Evolutionary conservation across 1,139 yeast species (phyloP).

Genomic region (Nakaseomyces kungkrabaensis): DNA sequence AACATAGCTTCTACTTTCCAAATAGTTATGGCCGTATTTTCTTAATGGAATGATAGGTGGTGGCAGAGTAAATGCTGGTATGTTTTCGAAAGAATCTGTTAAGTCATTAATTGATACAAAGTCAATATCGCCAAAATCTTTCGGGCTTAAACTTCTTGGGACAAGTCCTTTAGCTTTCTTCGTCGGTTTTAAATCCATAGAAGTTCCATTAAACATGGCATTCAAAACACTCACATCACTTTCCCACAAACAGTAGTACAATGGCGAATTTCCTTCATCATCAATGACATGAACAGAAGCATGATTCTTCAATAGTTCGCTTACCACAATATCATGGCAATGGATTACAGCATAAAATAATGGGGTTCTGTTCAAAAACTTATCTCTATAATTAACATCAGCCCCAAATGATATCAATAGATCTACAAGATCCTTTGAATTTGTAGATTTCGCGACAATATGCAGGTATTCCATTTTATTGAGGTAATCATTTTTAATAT

Average conservation of each 20-base stretch:
- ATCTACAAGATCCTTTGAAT: constrained; percentile 59
- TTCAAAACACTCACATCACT: constrained; percentile 78
- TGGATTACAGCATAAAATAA: constrained; percentile 83
- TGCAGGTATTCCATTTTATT: constrained; percentile 63
- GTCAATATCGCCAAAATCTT: not conserved
- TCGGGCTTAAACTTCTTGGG: constrained; percentile 9
- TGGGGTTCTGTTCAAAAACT: constrained; percentile 89
- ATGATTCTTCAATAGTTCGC: constrained; percentile 54
- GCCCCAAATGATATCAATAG: constrained; percentile 66
- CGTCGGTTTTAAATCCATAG: constrained; percentile 6
- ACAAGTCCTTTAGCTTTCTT: constrained; percentile 11
- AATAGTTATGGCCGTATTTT: constrained; percentile 88
- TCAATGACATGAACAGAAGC: constrained; percentile 69
- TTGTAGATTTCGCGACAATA: constrained; percentile 70
- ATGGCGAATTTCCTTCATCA: constrained; percentile 72
- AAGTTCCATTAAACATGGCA: constrained; percentile 38
- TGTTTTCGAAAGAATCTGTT: constrained; percentile 32
- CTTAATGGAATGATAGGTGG: constrained; percentile 93
- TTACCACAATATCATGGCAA: constrained; percentile 67
- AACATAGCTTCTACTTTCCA: constrained; percentile 78
- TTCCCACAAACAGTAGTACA: constrained; percentile 88
- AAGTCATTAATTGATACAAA: constrained; percentile 7
- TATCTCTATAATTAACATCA: constrained; percentile 69
- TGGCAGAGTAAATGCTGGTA: constrained; percentile 85
- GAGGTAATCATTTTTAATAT: not conserved